A percentile compares a stretch with the other conserved stretches of the same genome.
These are phyloP conservation scores for Botryococcus braunii DNA, from an alignment of 163 green algal genomes.

Conservation along the genomic window DNA sequence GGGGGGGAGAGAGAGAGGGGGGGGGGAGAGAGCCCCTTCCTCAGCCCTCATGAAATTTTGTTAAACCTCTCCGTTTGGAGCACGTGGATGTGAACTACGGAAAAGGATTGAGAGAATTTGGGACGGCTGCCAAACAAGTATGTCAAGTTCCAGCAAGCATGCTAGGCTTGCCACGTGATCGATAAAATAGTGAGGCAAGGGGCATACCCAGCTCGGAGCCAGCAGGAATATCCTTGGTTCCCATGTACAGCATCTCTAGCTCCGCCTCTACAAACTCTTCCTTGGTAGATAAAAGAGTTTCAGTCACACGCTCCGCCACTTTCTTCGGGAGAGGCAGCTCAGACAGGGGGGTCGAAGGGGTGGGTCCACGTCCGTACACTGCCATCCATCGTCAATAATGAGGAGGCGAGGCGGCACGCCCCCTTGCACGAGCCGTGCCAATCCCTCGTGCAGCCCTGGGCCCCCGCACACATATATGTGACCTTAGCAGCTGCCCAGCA, in stretches of 20 bases:
- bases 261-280: slow-evolving; percentile 51
- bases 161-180: not conserved
- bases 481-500: no score
- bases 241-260: slow-evolving; percentile 45
- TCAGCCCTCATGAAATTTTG: not conserved
- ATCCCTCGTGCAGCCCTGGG: slow-evolving; percentile 67
- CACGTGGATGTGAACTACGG: no score
- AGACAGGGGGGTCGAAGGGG: slow-evolving; percentile 18
- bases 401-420: slow-evolving; percentile 68
- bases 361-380: slow-evolving; percentile 66
- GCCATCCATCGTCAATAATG: slow-evolving; percentile 98
- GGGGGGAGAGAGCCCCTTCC: not conserved
- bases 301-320: slow-evolving; percentile 22
- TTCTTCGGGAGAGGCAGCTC: slow-evolving; percentile 23
- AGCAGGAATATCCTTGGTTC: slow-evolving; percentile 29
- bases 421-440: slow-evolving; percentile 58
- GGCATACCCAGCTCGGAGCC: slow-evolving; percentile 23
- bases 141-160: not conserved
- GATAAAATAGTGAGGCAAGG: not conserved
- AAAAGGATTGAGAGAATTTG: no score
- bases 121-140: not conserved
- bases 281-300: no score
- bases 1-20: not conserved
- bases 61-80: no score
- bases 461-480: no score